Evolutionary conservation across 129 eudicot genomes (phyloP), one percentile per base, ranked within the genome.

Genomic region (Smallanthus sonchifolius): DNA sequence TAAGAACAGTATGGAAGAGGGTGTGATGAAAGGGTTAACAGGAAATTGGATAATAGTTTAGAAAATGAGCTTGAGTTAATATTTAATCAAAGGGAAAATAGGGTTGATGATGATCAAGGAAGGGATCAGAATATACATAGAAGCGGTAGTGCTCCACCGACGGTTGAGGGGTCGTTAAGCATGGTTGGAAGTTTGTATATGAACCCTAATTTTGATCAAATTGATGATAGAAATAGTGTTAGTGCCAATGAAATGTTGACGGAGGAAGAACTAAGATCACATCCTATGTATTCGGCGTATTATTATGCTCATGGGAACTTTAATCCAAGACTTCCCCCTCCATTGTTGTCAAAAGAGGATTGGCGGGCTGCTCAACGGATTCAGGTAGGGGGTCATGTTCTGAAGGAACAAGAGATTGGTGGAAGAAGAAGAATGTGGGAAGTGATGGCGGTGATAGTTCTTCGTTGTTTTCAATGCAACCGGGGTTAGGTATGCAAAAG

Each of bases 81-180:
- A 77, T 83, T 88, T 13, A 79, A 67, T 65, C 79, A 81, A 67
- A 79, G 79, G 59, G 79, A 73, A 34, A 85, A 74, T 68, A 86
- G 81, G 24, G 71, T 77, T 24, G 89, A 74, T 24, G 89, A 74
- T 47, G 89, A 83, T 73, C 72, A 78, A 24, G 93, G 77, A 80
- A 80, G 86, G 57, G 88, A 83, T 64, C 65, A 77, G 65, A 79
- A 85, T 73, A 79, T 82, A 63, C 76, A 70, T 8, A 76, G 97
- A 72, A 92, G 97, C 71, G 97, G 97, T 1, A 92, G 97, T 75
- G 97, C 97, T 11, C 97, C 97, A 1, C 96, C 96, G 0, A 89
- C 96, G 13, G 91, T 89, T 3, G 91, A 92, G 28, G 97, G 97
- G 16, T 85, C 97, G 0, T 85, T 85, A 67, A 82, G 69, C 10